Base-by-base conservation (phyloP, 129 eudicot species). In the Arctium lappa region DNA sequence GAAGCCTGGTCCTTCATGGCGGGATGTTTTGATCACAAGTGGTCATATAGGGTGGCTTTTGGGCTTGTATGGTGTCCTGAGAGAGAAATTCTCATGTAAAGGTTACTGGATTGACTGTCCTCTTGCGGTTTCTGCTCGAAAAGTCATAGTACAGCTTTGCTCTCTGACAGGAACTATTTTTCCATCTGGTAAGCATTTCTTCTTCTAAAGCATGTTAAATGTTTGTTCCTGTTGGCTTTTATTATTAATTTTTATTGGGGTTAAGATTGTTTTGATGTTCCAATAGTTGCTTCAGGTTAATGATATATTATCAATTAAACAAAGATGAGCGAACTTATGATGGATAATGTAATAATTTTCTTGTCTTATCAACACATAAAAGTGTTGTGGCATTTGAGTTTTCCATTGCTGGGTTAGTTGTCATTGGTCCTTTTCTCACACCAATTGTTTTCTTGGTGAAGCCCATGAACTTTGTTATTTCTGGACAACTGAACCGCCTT, bases 61-160 rank as follows among this genome's bases (percentile, higher is more conserved):
- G 87, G 89, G 91, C 76, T 79, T 96, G 73, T 96, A 96, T 89
- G 91, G 90, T 69, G 92, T 92, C 34, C 78, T 93, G 80, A 89
- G 99, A 73, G 94, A 89, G 68, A 96, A 96, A 87, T 91, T 93
- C 68, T 88, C 97, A n/a, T 75, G 79, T 84, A 80, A 92, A 85
- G 92, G 90, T 3, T 90, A 89, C 86, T 96, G 99, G 99, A 87
- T 93, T 85, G 99, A 96, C 79, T 90, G 98, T 85, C 99, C 99
- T 74, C 92, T 96, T 89, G 99, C 99, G 6, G 98, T 93, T 66
- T 90, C 99, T 75, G 94, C 98, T 48, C 88, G 99, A 77, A 96
- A 91, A 69, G 93, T 93, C 79, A 80, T 96, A 44, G 92, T 96
- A 5, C 97, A 90, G 81, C 89, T 93, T 81, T 96, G 92, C 87